Evolutionary conservation across 129 eudicot species (phyloP).

Genomic region (Pulicaria dysenterica): DNA sequence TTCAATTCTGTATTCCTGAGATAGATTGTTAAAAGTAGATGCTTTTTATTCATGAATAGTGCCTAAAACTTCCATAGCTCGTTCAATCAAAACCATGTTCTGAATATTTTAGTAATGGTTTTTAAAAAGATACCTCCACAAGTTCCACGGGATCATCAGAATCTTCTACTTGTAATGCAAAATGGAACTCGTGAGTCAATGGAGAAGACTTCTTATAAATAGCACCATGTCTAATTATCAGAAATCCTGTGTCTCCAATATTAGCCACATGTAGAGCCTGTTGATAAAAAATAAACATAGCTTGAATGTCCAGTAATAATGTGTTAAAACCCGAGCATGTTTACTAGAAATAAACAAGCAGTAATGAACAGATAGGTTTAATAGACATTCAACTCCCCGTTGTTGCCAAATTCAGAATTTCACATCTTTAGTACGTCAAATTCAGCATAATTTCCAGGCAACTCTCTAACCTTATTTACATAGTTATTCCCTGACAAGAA

Average conservation of each 20-base stretch:
- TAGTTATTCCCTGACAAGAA: no score
- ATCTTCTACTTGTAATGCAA: constrained; percentile 57
- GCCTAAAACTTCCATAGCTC: constrained; percentile 8
- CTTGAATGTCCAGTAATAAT: background rate
- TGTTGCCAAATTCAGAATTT: no score
- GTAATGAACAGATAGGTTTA: no score
- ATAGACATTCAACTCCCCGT: no score
- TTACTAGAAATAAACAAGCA: no score
- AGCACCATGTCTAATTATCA: constrained; percentile 64
- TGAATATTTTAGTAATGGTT: background rate
- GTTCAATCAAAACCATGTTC: constrained; percentile 6
- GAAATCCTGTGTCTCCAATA: constrained; percentile 86
- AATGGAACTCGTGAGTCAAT: constrained; percentile 67
- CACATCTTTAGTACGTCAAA: no score
- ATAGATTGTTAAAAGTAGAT: background rate
- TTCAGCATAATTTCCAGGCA: no score
- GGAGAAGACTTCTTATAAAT: constrained; percentile 72
- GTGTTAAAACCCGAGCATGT: no score
- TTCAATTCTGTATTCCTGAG: constrained; percentile 61
- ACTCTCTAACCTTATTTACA: no score
- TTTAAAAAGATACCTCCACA: constrained; percentile 55
- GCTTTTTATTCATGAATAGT: constrained; percentile 16
- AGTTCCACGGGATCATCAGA: constrained; percentile 65
- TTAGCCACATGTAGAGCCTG: constrained; percentile 89
- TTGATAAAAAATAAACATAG: background rate